Evolutionary conservation across 1,284 basidiomycete genomes (phyloP).

Genomic region (Malassezia cuniculi): DNA sequence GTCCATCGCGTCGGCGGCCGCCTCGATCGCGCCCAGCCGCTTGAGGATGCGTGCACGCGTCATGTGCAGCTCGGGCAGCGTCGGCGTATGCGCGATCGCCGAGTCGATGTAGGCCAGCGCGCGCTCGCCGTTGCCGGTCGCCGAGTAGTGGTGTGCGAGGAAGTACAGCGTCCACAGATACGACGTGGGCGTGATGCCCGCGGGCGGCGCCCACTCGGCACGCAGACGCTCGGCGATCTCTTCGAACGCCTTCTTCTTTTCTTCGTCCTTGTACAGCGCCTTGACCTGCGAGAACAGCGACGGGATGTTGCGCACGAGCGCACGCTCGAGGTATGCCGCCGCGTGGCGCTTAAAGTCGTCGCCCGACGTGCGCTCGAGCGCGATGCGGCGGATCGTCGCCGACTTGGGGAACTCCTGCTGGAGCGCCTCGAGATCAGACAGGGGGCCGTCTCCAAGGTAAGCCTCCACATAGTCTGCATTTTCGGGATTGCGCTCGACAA

Average conservation of each 20-base stretch:
- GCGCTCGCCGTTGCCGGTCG: slow-evolving; percentile 46
- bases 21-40: slow-evolving; percentile 64
- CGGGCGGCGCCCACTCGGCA: slow-evolving; percentile 23
- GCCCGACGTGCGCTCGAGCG: slow-evolving; percentile 22
- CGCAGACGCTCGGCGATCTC: slow-evolving; percentile 50
- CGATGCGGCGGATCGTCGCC: slow-evolving; percentile 24
- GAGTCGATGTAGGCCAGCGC: slow-evolving; percentile 59
- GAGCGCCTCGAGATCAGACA: slow-evolving; percentile 18
- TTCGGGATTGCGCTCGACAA: slow-evolving; percentile 78
- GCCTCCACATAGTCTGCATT: slow-evolving; percentile 60
- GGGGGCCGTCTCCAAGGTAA: slow-evolving; percentile 46
- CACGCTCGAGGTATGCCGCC: slow-evolving; percentile 59
- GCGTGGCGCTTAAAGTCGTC: slow-evolving; percentile 59
- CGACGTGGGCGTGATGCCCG: slow-evolving; percentile 59
- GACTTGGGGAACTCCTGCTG: slow-evolving; percentile 27
- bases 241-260: slow-evolving; percentile 60
- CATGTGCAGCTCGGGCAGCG: slow-evolving; percentile 78
- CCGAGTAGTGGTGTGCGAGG: slow-evolving; percentile 76
- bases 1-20: slow-evolving; percentile 65
- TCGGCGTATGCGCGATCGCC: slow-evolving; percentile 73
- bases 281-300: slow-evolving; percentile 90
- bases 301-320: slow-evolving; percentile 73
- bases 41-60: slow-evolving; percentile 75
- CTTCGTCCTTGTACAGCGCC: slow-evolving; percentile 58
- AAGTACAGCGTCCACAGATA: slow-evolving; percentile 93